Evolutionary conservation across 2,329 filamentous ascomycete species (phyloP), one percentile per base, ranked within the genome.

Genomic region (Pseudogymnoascus destructans): DNA sequence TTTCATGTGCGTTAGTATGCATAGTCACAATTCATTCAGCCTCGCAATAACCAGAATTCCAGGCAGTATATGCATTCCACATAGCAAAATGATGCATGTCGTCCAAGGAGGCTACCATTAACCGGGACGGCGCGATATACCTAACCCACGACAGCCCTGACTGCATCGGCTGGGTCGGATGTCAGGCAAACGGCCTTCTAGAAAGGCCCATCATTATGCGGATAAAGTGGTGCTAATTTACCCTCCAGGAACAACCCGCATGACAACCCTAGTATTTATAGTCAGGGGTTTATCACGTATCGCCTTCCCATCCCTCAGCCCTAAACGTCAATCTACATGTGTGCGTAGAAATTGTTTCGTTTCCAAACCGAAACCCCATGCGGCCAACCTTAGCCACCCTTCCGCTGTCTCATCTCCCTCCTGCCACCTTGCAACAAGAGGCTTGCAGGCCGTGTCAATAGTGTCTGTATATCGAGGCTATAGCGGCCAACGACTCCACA

Each of bases 91-190:
- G 42, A 49, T 49, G 42, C 42, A 49, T 49, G 42, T 49, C 42
- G 42, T 49, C 42, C 2, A 27, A 49, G 36, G 36, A 40, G 42
- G n/a, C 42, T 49, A 49, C 42, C 42, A 49, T 49, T 49, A 49
- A 49, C 42, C 42, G 42, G 42, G 42, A 10, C 42, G 23, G 42
- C 42, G 42, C 23, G 8, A 49, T 27, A 49, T 49, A 49, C 42
- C 42, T 49, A 49, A 27, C 42, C 42, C 46, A 52, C 46, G 46
- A 52, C 23, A 52, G 46, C 46, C 46, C 46, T 30, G 46, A 30
- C 23, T 52, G 46, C 46, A 52, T 52, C 46, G 46, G 46, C 46
- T 52, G 25, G 46, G 46, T 52, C 46, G 46, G 46, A 52, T 52
- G 25, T 52, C 46, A 52, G 23, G 46, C 46, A 52, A 52, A 52